phyloP scores from a whole-genome alignment of 2,329 filamentous ascomycete genomes.

The Fusarium tricinctum region DNA sequence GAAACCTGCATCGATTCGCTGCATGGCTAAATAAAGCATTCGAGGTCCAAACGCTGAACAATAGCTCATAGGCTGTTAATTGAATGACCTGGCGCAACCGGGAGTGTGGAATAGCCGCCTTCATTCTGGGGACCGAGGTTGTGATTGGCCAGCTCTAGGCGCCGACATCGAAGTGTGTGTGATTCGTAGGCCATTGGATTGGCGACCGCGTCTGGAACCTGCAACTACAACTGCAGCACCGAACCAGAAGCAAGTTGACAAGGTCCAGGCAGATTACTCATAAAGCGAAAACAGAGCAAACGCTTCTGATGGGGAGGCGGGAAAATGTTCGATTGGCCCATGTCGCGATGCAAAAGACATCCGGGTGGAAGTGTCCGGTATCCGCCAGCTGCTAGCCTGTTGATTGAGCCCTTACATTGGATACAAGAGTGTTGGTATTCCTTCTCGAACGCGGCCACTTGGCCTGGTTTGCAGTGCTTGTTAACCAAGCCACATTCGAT shows the following conservation, averaged over 20 bases:
- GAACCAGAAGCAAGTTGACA: slow-evolving; percentile 26
- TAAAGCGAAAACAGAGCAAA: slow-evolving; percentile 4
- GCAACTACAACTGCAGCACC: slow-evolving; percentile 27
- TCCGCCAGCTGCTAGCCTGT: slow-evolving; percentile 29
- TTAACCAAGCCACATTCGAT: slow-evolving; percentile 28
- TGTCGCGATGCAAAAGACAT: slow-evolving; percentile 27
- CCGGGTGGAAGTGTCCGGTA: slow-evolving; percentile 22
- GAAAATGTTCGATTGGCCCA: slow-evolving; percentile 30
- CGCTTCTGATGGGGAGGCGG: slow-evolving; percentile 33
- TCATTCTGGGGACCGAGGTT: slow-evolving; percentile 21
- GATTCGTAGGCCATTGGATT: slow-evolving; percentile 49
- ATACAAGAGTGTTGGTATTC: slow-evolving; percentile 13
- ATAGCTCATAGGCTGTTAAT: slow-evolving; percentile 48
- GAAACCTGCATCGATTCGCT: slow-evolving; percentile 36
- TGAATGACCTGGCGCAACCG: slow-evolving; percentile 46
- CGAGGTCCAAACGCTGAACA: slow-evolving; percentile 30
- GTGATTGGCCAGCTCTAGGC: slow-evolving; percentile 52
- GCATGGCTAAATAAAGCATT: slow-evolving; percentile 51
- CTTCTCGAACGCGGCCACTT: slow-evolving; percentile 24
- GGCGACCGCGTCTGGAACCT: slow-evolving; percentile 46
- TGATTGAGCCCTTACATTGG: slow-evolving; percentile 4
- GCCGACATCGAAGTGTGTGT: slow-evolving; percentile 44
- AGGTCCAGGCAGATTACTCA: slow-evolving; percentile 40
- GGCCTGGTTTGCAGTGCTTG: slow-evolving; percentile 3
- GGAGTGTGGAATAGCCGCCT: slow-evolving; percentile 59